Percentiles rank a stretch among this genome's conserved stretches.
Conservation (phyloP, 345 rosid genomes). For the Mangifera indica region DNA sequence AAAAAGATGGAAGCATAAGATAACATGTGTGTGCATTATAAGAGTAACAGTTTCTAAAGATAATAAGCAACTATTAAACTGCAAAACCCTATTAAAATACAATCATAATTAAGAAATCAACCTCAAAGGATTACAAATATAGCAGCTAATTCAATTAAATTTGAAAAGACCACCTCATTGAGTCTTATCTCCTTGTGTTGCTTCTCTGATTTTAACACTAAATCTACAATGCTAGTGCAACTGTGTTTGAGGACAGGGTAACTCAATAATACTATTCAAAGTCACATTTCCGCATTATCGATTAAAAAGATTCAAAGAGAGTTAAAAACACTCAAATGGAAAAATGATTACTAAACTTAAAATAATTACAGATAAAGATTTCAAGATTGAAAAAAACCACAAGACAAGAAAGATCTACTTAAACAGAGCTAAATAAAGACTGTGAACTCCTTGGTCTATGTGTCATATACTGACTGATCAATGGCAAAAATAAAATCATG, state of each 20-base stretch:
- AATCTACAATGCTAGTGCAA: too few species aligned
- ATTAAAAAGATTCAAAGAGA: too few species aligned
- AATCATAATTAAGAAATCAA: not conserved
- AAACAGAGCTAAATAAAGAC: conserved; percentile 1
- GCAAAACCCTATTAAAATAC: too few species aligned
- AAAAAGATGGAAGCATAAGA: not conserved
- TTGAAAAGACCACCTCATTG: not conserved
- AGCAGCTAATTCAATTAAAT: not conserved
- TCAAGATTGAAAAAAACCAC: conserved; percentile 1
- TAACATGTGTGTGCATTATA: not conserved
- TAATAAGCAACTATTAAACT: not conserved
- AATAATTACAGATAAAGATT: not conserved
- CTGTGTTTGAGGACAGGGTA: not conserved
- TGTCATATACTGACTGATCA: not conserved
- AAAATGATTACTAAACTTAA: not conserved
- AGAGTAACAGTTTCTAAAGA: not conserved
- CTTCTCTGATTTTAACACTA: too few species aligned
- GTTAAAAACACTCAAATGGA: not conserved
- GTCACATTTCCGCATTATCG: too few species aligned
- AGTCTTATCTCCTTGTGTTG: not conserved
- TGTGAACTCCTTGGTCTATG: not conserved
- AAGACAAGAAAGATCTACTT: not conserved
- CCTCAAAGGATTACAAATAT: not conserved
- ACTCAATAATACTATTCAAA: too few species aligned
- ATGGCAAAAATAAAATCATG: not conserved